phyloP scores from a whole-genome alignment of 495 filamentous ascomycete genomes.

The Polyplosphaeria fusca region DNA sequence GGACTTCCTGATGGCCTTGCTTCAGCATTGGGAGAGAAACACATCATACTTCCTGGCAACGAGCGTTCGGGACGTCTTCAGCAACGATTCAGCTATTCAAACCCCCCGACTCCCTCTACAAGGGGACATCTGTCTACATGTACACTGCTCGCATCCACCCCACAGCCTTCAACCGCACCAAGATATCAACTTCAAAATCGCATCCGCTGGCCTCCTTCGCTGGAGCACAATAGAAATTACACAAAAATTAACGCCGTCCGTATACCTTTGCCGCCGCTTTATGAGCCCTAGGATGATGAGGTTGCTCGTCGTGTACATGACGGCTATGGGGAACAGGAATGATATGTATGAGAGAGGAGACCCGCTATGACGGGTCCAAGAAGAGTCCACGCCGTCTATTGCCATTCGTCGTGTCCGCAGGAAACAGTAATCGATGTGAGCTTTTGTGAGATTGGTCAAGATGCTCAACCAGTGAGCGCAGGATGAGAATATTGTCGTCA shows the following conservation, averaged over 20 bases:
- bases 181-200: background rate
- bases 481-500: conserved; percentile 24
- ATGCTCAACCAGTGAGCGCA: conserved; percentile 29
- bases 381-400: conserved; percentile 26
- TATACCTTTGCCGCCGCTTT: conserved; percentile 7
- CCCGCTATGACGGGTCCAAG: conserved; percentile 1
- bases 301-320: conserved; percentile 15
- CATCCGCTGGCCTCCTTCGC: background rate
- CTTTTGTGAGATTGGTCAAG: conserved; percentile 5
- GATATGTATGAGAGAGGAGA: conserved; percentile 14
- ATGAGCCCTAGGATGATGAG: conserved; percentile 10
- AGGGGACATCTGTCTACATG: background rate
- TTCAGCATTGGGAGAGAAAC: too few species aligned
- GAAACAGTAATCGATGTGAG: conserved; percentile 18
- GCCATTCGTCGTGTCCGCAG: conserved; percentile 27
- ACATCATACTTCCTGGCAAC: too few species aligned
- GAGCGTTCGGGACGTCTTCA: too few species aligned
- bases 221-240: conserved; percentile 26
- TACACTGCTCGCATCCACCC: background rate
- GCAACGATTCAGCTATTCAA: too few species aligned
- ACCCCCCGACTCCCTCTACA: too few species aligned
- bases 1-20: too few species aligned
- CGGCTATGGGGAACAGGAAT: too few species aligned
- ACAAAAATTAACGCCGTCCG: conserved; percentile 24
- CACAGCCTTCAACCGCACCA: background rate